These are phyloP conservation scores for Curvularia verruculosa DNA, from an alignment of 2,329 filamentous ascomycete species.

Conservation along the genomic window DNA sequence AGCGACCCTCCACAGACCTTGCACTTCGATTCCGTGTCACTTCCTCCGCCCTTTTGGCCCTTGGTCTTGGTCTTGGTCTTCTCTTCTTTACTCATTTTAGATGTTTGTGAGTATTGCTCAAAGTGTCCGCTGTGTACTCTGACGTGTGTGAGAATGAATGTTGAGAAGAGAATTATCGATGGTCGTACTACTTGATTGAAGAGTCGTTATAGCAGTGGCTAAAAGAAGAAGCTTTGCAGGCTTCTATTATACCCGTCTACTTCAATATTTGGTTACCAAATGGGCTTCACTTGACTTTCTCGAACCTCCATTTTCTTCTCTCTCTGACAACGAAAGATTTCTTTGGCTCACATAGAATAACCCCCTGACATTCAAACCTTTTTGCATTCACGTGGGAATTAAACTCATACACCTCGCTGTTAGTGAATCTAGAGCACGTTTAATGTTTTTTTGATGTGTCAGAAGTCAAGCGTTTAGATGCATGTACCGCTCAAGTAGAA, in stretches of 20 bases:
- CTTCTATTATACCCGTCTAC: neutral
- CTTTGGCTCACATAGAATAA: neutral
- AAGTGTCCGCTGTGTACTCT: neutral
- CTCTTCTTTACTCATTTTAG: neutral
- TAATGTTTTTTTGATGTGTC: no score
- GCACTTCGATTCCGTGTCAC: neutral
- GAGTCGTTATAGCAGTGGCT: no score
- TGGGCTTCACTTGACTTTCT: neutral
- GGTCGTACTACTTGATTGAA: neutral
- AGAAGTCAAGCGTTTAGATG: neutral
- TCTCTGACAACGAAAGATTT: accelerated
- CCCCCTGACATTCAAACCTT: neutral
- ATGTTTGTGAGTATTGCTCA: neutral
- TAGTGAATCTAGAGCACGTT: neutral
- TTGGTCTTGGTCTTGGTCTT: neutral
- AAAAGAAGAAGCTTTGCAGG: no score
- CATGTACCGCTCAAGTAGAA: neutral
- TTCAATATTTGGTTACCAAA: neutral
- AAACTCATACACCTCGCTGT: neutral
- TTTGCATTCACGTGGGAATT: neutral
- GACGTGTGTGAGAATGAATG: neutral
- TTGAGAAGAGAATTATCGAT: neutral
- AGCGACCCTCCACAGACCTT: neutral
- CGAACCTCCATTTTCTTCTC: neutral
- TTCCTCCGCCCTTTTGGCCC: neutral